These are phyloP conservation scores for Ophiobolus disseminans DNA, from an alignment of 2,329 filamentous ascomycete species.

Conservation along the genomic window DNA sequence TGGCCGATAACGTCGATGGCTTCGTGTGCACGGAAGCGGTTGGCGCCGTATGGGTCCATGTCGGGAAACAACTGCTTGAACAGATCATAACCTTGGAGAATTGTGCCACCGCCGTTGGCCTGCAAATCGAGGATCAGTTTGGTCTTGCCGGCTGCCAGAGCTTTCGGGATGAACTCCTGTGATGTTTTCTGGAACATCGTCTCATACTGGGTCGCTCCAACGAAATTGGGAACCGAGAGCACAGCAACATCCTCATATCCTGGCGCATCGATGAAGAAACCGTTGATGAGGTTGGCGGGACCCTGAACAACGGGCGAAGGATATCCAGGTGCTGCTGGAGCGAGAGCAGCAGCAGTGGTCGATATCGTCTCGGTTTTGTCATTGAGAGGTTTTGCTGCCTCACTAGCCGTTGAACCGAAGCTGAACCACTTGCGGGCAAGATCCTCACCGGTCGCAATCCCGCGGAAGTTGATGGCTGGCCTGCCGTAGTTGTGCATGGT, in stretches of 20 bases:
- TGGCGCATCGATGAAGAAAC: constrained; percentile 54
- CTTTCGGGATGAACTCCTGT: constrained; percentile 51
- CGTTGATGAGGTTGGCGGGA: constrained; percentile 52
- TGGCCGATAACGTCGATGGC: constrained; percentile 55
- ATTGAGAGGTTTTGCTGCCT: constrained; percentile 5
- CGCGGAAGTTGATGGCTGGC: constrained; percentile 47
- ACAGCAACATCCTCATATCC: constrained; percentile 56
- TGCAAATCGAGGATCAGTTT: constrained; percentile 67
- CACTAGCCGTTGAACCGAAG: constrained; percentile 22
- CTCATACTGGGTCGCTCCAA: constrained; percentile 27
- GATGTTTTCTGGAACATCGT: constrained; percentile 50
- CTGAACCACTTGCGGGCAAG: constrained; percentile 50
- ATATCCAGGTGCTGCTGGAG: constrained; percentile 49
- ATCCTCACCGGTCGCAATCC: constrained; percentile 50
- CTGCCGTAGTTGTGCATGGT: constrained; percentile 54
- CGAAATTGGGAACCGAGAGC: constrained; percentile 53
- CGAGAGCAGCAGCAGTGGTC: constrained; percentile 9
- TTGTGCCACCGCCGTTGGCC: constrained; percentile 65
- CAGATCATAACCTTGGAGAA: constrained; percentile 67
- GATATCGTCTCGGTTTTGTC: constrained; percentile 10
- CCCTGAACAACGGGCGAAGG: constrained; percentile 51
- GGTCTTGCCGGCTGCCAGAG: constrained; percentile 60
- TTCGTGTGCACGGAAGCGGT: constrained; percentile 59
- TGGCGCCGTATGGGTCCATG: constrained; percentile 57
- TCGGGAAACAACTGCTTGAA: constrained; percentile 65